Percentiles rank a stretch among this genome's conserved stretches.
Evolutionary conservation across 192 early-diverging fungal species (phyloP).

Genomic region (Powellomyces hirtus): DNA sequence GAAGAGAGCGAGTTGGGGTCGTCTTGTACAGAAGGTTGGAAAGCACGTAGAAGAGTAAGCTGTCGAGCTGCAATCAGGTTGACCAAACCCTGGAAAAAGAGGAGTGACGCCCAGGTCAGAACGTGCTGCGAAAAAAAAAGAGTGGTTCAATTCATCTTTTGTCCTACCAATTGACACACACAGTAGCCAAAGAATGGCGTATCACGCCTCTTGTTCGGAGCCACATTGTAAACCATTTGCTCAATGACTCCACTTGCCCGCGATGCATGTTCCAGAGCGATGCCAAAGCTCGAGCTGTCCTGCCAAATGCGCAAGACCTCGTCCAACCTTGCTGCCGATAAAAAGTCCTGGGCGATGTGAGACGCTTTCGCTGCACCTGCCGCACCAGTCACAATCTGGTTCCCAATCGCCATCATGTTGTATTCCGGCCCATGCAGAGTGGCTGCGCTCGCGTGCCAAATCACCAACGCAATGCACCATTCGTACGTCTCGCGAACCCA

Average conservation of each 20-base stretch:
- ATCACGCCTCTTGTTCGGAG: slow-evolving; percentile 13
- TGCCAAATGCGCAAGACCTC: slow-evolving; percentile 26
- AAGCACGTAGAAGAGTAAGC: slow-evolving; percentile 8
- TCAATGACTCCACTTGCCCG: slow-evolving; percentile 5
- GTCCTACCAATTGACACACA: slow-evolving; percentile 23
- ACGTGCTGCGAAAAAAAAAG: not conserved
- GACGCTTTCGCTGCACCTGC: not conserved
- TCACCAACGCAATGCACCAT: slow-evolving; percentile 28
- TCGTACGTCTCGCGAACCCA: slow-evolving; percentile 32
- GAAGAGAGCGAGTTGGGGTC: not conserved
- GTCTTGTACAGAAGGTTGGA: not conserved
- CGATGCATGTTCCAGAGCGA: slow-evolving; percentile 24
- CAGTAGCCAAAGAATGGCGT: slow-evolving; percentile 36
- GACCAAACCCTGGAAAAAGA: slow-evolving; percentile 20
- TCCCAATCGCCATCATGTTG: slow-evolving; percentile 34
- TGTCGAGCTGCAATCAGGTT: slow-evolving; percentile 35
- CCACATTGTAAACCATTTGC: slow-evolving; percentile 19
- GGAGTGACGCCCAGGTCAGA: too few relatives aligned
- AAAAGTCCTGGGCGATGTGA: slow-evolving; percentile 12
- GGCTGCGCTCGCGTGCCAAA: slow-evolving; percentile 19
- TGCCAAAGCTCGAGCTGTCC: slow-evolving; percentile 22
- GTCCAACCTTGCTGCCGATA: slow-evolving; percentile 21
- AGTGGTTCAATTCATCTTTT: not conserved
- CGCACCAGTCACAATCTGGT: slow-evolving; percentile 13
- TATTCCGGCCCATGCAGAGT: slow-evolving; percentile 32